Evolutionary conservation across 768 basidiomycete genomes (phyloP).

Genomic region (Pleurotus eryngii): DNA sequence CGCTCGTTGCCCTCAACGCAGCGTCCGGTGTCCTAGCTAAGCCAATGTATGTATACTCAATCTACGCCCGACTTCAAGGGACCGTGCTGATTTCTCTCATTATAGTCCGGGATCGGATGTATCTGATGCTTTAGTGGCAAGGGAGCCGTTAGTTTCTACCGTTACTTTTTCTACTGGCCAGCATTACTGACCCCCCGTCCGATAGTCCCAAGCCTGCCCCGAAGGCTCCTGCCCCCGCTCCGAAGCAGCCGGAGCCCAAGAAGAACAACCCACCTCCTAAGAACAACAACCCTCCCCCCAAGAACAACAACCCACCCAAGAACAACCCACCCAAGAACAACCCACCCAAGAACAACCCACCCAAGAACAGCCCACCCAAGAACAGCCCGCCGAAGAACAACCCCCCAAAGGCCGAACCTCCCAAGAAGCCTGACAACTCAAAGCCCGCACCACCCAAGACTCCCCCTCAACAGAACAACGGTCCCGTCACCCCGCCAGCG

Average conservation of each 20-base stretch:
- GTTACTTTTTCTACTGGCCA: neutral
- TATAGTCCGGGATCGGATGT: neutral
- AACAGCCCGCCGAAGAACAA: neutral
- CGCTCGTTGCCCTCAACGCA: constrained; percentile 7
- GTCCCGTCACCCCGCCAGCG: neutral
- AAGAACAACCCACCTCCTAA: neutral
- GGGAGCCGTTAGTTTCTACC: neutral
- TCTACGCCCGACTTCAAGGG: neutral
- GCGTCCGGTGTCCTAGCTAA: constrained; percentile 2
- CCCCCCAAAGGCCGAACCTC: neutral
- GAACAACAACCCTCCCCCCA: neutral
- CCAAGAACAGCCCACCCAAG: neutral
- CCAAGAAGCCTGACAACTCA: neutral
- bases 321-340: neutral
- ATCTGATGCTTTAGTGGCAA: neutral
- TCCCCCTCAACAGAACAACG: neutral
- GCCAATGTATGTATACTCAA: neutral
- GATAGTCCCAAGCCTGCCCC: constrained; percentile 1
- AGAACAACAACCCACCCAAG: neutral
- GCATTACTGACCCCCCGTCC: neutral
- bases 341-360: neutral
- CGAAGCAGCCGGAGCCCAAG: neutral
- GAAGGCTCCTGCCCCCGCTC: neutral
- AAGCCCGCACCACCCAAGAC: neutral
- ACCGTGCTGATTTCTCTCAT: neutral